Percentiles rank a stretch among this genome's conserved stretches.
phyloP scores from a whole-genome alignment of 108 stramenopile species.

The Pseudonitzschia pungens region DNA sequence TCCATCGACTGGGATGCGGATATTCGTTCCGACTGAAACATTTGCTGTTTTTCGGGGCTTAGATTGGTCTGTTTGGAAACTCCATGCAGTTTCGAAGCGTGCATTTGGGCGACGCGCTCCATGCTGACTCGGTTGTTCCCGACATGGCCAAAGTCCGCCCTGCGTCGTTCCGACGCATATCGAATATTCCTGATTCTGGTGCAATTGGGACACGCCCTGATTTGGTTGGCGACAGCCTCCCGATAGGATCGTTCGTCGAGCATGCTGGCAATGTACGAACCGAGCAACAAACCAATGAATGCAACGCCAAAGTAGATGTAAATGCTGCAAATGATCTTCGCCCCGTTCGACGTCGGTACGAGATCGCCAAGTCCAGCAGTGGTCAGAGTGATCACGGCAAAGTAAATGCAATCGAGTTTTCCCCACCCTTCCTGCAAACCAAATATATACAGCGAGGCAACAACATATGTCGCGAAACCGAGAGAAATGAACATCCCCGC shows the following conservation, averaged over 20 bases:
- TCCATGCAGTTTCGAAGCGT: not conserved
- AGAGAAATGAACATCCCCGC: constrained; percentile 74
- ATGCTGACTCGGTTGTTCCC: not conserved
- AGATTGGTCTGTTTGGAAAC: not conserved
- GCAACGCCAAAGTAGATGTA: constrained; percentile 91
- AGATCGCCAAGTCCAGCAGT: constrained; percentile 85
- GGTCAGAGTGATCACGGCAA: constrained; percentile 84
- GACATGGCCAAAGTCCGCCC: not conserved
- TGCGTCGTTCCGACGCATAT: constrained; percentile 15
- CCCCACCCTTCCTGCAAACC: constrained; percentile 83
- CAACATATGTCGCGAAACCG: constrained; percentile 73
- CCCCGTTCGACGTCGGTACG: constrained; percentile 72
- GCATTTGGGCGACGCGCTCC: constrained; percentile 7
- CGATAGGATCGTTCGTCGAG: constrained; percentile 69
- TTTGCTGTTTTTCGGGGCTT: constrained; percentile 6
- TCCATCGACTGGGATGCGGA: not conserved
- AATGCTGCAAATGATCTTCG: constrained; percentile 83
- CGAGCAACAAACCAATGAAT: constrained; percentile 88
- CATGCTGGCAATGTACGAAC: constrained; percentile 78
- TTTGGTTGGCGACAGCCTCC: constrained; percentile 56
- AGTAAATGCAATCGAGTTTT: constrained; percentile 85
- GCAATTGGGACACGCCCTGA: constrained; percentile 78
- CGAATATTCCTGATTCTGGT: constrained; percentile 51
- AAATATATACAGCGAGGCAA: constrained; percentile 80
- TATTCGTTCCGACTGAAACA: not conserved